Conservation (phyloP, 208 protist species). For the Acanthamoeba castellanii region DNA sequence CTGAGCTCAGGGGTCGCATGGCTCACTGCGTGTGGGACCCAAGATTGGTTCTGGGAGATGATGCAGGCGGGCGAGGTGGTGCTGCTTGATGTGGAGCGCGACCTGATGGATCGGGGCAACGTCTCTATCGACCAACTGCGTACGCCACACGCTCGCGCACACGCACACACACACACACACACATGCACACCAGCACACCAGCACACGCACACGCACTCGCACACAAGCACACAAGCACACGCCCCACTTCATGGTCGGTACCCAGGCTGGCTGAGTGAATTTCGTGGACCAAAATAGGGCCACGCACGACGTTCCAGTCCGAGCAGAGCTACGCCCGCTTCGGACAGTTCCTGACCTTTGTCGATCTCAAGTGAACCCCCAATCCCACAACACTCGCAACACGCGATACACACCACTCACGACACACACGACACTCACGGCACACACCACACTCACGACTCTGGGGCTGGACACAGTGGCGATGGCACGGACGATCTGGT, state of each 20-base stretch:
- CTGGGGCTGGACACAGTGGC: background rate
- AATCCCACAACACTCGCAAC: background rate
- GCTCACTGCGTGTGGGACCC: background rate
- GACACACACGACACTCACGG: background rate
- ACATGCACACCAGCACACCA: too few species aligned
- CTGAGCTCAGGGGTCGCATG: background rate
- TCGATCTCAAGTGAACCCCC: background rate
- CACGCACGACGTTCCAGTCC: background rate
- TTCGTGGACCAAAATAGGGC: too few species aligned
- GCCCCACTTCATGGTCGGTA: too few species aligned
- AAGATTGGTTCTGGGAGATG: background rate
- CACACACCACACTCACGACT: too few species aligned
- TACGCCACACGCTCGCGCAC: background rate
- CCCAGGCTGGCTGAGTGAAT: too few species aligned
- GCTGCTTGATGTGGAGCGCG: conserved; percentile 14
- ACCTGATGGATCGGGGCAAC: background rate
- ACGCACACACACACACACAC: too few species aligned
- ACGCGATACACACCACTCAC: background rate
- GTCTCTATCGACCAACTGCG: background rate
- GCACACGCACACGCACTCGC: too few species aligned
- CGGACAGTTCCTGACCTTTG: background rate
- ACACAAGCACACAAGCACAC: too few species aligned
- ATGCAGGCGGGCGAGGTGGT: conserved; percentile 19
- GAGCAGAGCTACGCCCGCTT: conserved; percentile 40
- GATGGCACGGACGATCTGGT: background rate